Percentiles rank a stretch among this genome's conserved stretches.
Evolutionary conservation across 768 basidiomycete genomes (phyloP).

Genomic region (Gelatoporia subvermispora): DNA sequence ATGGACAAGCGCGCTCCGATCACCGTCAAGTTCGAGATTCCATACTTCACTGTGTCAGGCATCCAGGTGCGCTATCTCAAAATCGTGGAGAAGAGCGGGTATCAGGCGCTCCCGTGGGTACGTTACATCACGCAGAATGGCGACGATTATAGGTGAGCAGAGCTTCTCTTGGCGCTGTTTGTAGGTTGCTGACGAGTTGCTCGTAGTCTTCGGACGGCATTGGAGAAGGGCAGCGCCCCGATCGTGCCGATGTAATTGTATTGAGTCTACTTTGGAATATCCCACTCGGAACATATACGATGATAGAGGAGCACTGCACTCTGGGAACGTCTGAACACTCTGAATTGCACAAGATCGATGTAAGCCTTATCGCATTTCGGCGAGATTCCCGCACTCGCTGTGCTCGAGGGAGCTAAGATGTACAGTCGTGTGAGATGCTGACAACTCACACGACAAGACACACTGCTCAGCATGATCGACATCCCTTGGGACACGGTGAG

Average conservation of each 20-base stretch:
- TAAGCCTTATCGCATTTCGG: no score
- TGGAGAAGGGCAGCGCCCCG: constrained; percentile 68
- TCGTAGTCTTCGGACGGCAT: constrained; percentile 61
- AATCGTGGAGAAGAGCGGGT: constrained; percentile 97
- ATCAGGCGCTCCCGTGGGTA: constrained; percentile 95
- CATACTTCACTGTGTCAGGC: constrained; percentile 96
- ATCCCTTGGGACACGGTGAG: no score
- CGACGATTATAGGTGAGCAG: constrained; percentile 77
- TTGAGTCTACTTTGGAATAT: neutral
- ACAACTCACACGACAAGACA: no score
- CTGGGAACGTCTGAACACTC: no score
- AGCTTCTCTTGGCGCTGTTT: neutral
- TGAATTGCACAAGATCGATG: no score
- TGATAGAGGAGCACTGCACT: no score
- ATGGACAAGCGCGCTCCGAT: constrained; percentile 90
- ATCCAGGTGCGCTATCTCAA: constrained; percentile 98
- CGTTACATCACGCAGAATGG: constrained; percentile 91
- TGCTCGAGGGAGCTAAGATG: no score
- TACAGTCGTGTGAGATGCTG: no score
- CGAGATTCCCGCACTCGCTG: no score
- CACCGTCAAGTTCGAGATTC: constrained; percentile 96
- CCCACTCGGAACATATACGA: neutral
- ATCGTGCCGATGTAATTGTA: constrained; percentile 37
- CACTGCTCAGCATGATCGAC: no score
- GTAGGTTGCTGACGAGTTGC: neutral